phyloP scores from a whole-genome alignment of 139 green algal genomes.

The Micromonas commoda region DNA sequence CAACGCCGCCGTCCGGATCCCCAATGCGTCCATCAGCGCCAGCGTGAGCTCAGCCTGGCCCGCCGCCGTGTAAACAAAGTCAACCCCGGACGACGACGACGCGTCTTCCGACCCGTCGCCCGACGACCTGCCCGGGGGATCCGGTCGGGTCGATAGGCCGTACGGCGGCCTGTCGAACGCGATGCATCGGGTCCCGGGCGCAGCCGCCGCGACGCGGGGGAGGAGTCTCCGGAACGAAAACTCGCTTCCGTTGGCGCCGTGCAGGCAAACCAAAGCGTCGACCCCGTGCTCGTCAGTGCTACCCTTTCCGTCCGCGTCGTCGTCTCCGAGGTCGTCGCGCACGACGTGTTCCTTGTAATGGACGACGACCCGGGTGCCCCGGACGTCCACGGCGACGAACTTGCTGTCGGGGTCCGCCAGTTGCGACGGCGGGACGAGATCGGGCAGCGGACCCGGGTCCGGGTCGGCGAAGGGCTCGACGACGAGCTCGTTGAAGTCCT shows the following conservation, averaged over 20 bases:
- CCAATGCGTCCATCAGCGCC: neutral
- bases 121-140: neutral
- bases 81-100: neutral
- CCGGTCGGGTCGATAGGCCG: neutral
- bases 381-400: neutral
- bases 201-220: neutral
- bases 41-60: neutral
- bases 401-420: neutral
- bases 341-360: neutral
- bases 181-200: neutral
- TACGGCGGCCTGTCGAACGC: conserved; percentile 1
- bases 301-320: too few relatives aligned
- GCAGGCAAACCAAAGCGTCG: neutral
- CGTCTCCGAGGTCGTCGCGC: too few relatives aligned
- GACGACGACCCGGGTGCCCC: neutral
- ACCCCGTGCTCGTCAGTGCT: too few relatives aligned
- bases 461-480: neutral
- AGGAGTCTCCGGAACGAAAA: neutral
- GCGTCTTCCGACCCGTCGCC: too few relatives aligned
- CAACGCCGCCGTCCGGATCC: neutral
- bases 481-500: neutral
- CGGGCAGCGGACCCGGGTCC: neutral
- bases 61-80: neutral
- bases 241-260: neutral
- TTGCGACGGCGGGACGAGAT: neutral